Conservation (phyloP, 345 rosid species). For the Aquilaria sinensis region DNA sequence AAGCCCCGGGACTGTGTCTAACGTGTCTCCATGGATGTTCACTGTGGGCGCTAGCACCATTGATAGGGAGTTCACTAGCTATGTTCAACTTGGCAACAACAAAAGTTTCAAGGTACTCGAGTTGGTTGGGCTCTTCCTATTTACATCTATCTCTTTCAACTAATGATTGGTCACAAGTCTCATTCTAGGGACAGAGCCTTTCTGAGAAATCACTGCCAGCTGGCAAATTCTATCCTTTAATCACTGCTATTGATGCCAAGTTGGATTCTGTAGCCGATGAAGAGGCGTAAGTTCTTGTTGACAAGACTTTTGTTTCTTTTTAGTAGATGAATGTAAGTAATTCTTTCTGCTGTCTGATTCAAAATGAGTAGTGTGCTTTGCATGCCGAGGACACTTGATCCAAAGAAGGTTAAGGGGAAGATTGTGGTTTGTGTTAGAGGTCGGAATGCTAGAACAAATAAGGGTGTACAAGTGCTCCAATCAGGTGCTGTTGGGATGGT, state of each 20-base stretch:
- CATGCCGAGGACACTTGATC: conserved; percentile 40
- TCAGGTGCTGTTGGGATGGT: conserved; percentile 58
- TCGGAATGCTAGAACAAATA: conserved; percentile 17
- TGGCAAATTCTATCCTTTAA: conserved; percentile 38
- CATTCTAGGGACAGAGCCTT: conserved; percentile 57
- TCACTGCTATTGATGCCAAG: conserved; percentile 41
- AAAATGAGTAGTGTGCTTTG: conserved; percentile 26
- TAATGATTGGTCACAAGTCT: background rate
- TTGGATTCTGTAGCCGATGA: conserved; percentile 16
- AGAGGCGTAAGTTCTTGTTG: conserved; percentile 32
- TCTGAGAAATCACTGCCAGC: conserved; percentile 27
- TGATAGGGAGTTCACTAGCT: conserved; percentile 56
- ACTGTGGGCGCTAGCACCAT: conserved; percentile 76
- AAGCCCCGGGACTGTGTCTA: conserved; percentile 33
- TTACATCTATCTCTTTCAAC: background rate
- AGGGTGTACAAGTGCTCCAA: conserved; percentile 24
- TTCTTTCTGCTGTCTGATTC: background rate
- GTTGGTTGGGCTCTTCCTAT: background rate
- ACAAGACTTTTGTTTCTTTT: too few species aligned
- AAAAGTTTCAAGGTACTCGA: conserved; percentile 37
- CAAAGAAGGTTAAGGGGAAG: conserved; percentile 56
- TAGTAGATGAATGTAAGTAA: background rate
- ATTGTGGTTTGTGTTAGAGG: conserved; percentile 44
- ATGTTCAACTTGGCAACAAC: conserved; percentile 38
- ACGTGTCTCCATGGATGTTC: conserved; percentile 68